Evolutionary conservation across 805 yeast genomes (phyloP).

Genomic region (Candida anglica): DNA sequence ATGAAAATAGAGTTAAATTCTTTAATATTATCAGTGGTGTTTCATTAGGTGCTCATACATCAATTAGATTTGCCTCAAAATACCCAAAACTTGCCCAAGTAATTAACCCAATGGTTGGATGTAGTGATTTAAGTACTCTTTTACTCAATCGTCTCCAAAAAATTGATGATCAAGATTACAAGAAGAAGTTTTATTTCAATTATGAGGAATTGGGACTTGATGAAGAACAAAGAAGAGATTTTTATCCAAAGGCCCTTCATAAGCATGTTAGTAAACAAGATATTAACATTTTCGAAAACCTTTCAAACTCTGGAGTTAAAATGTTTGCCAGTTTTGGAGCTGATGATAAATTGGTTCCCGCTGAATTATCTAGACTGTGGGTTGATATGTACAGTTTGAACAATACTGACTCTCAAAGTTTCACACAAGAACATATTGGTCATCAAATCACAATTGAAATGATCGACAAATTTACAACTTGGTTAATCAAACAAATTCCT

Average conservation of each 20-base stretch:
- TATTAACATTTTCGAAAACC: constrained; percentile 25
- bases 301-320: constrained; percentile 25
- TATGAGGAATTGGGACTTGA: constrained; percentile 32
- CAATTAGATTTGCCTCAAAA: constrained; percentile 39
- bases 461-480: constrained; percentile 26
- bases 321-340: constrained; percentile 35
- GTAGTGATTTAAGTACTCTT: constrained; percentile 42
- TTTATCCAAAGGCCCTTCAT: constrained; percentile 34
- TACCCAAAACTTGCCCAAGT: constrained; percentile 35
- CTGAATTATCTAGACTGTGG: constrained; percentile 28
- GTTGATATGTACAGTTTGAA: constrained; percentile 22
- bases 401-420: constrained; percentile 20
- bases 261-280: constrained; percentile 24
- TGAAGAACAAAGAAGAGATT: constrained; percentile 16
- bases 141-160: constrained; percentile 37
- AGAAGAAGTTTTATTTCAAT: constrained; percentile 26
- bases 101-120: constrained; percentile 50
- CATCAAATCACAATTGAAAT: constrained; percentile 33
- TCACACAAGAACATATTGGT: constrained; percentile 24
- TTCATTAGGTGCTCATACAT: constrained; percentile 58
- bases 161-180: constrained; percentile 16
- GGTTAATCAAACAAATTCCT: constrained; percentile 20
- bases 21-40: constrained; percentile 44
- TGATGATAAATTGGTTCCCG: constrained; percentile 34
- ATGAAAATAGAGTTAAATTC: constrained; percentile 17